Evolutionary conservation across 768 basidiomycete genomes (phyloP), one percentile per base, ranked within the genome.

Genomic region (Mycena rosella): DNA sequence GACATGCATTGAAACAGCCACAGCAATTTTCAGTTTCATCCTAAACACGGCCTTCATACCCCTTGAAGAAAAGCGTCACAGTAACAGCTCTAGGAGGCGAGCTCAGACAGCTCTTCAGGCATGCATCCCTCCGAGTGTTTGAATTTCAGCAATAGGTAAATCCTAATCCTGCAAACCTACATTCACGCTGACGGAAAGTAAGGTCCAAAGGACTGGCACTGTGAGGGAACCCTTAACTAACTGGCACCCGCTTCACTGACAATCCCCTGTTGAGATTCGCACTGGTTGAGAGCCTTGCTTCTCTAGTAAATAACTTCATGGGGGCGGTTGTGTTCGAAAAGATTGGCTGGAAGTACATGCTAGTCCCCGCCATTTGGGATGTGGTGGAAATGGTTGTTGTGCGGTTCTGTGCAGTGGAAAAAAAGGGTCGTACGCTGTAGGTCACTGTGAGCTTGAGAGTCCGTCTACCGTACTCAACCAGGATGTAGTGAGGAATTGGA

Each of bases 361-460:
- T 70, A 5, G 61, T 66, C 22, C 30, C 15, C 7, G 69, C 65
- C 17, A 15, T 48, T 32, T 70, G 59, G 64, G 49, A 63, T 15
- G 65, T 38, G 17, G 30, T 66, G 3, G 60, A 70, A 24, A 54
- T 53, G 20, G 13, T 66, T 4, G 45, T 66, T 3, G 60, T 62
- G 14, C 66, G 64, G 64, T 49, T 54, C 7, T 63, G 32, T 26
- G 69, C 65, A 11, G 69, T 70, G 34, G 69, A 70, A 52, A 70
- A 60, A 5, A 70, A 36, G 17, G 69, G 65, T 5, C 53, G 65
- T 3, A 69, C 68, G 24, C 40, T 69, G 69, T 65, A 65, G 1
- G 68, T 57, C 27, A 13, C 32, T 15, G 17, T 29, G 13, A 15
- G 15, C 20, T 60, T 27, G 6, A 30, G 14, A 34, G 4, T 40